These are phyloP conservation scores for Biscogniauxia marginata DNA, from an alignment of 2,329 filamentous ascomycete species.

Conservation along the genomic window DNA sequence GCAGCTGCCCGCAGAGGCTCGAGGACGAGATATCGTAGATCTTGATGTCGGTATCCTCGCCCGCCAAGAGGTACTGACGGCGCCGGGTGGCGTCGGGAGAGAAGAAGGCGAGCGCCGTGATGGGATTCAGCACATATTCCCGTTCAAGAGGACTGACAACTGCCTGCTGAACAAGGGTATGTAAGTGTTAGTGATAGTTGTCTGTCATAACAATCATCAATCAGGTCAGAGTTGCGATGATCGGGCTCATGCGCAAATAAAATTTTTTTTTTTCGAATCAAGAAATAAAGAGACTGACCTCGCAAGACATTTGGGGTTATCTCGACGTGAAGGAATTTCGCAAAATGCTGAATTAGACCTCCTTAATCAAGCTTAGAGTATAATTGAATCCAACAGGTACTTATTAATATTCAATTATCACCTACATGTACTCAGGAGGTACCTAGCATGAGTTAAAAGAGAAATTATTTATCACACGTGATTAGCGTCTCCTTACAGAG, in stretches of 20 bases:
- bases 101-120: conserved; percentile 60
- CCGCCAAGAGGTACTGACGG: conserved; percentile 50
- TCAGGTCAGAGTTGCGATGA: not conserved
- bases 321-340: no score
- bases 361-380: no score
- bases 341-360: no score
- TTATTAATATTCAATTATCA: not conserved
- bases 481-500: not conserved
- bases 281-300: conserved; percentile 11
- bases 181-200: not conserved
- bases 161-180: conserved; percentile 11
- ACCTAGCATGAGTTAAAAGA: not conserved
- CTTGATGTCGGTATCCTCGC: conserved; percentile 58
- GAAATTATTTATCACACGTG: not conserved
- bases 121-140: conserved; percentile 49
- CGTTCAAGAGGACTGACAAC: conserved; percentile 19
- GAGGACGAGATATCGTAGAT: conserved; percentile 46
- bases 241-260: not conserved
- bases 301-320: conserved; percentile 13
- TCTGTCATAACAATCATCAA: not conserved
- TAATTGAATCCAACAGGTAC: no score
- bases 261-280: not conserved
- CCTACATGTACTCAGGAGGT: no score
- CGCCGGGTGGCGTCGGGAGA: conserved; percentile 26
- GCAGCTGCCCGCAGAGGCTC: conserved; percentile 40